Conservation (phyloP, 371 early-diverging fungal species). For the Mortierella sp. region DNA sequence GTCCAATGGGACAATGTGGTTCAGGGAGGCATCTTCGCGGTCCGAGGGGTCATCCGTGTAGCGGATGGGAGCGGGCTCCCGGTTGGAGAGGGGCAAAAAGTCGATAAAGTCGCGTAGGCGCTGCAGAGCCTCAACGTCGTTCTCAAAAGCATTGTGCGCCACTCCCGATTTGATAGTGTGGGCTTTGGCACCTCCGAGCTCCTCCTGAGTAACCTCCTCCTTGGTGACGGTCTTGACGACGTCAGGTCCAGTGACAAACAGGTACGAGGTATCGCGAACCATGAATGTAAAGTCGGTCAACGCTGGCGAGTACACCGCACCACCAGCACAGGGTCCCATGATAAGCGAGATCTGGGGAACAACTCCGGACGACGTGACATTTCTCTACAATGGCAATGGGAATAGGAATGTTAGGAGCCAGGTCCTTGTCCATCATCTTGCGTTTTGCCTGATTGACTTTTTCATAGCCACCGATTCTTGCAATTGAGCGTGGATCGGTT, state of each 20-base stretch:
- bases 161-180: constrained; percentile 93
- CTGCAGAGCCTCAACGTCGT: constrained; percentile 94
- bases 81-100: constrained; percentile 90
- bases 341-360: constrained; percentile 96
- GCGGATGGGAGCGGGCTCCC: constrained; percentile 73
- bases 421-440: no score
- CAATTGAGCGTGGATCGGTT: no score
- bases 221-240: constrained; percentile 97
- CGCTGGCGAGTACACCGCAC: constrained; percentile 97
- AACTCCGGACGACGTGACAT: constrained; percentile 94
- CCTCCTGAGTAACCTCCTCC: constrained; percentile 95
- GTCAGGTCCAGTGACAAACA: constrained; percentile 98
- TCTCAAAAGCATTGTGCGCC: constrained; percentile 92
- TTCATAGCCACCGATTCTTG: no score
- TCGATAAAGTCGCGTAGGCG: constrained; percentile 86
- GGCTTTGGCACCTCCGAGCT: constrained; percentile 92
- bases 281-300: constrained; percentile 97
- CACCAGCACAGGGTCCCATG: constrained; percentile 98
- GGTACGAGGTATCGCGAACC: constrained; percentile 95
- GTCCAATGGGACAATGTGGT: constrained; percentile 90
- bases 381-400: constrained; percentile 63
- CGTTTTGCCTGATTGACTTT: no score
- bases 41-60: constrained; percentile 76
- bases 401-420: no score
- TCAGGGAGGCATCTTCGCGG: constrained; percentile 84